Evolutionary conservation across 2,329 filamentous ascomycete genomes (phyloP), one percentile per base, ranked within the genome.

Genomic region (Podosphaera xanthii): DNA sequence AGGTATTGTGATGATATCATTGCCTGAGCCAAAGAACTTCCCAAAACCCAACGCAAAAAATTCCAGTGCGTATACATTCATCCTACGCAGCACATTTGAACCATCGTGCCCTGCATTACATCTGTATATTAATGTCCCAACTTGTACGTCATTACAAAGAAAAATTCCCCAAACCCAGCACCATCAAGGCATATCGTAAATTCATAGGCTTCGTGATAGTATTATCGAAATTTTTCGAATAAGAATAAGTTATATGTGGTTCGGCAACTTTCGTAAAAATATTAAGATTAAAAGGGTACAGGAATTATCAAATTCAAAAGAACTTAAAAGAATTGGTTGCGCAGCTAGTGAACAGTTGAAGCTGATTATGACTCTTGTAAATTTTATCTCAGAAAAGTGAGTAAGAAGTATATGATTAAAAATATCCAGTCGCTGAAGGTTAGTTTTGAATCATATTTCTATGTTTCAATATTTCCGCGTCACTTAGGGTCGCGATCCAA

Each of bases 401-500:
- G 5, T 44, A 3, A 7, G 40, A 44, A 44, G 40, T 12, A 4
- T 44, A 44, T 44, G 10, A 7, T 44, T 44, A 3, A 12, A 44
- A 14, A 12, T 44, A n/a, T 46, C 33, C 36, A 42, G 53, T 33
- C 22, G 6, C 34, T 33, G 22, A 62, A 67, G 61, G 68, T 61
- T 8, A 38, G 38, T 61, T 60, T 60, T 69, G 64, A 35, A 70
- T 69, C 46, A 63, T 61, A 59, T 65, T 66, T 36, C 66, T 67
- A 58, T 67, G 67, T 61, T 71, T 73, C 60, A 78, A 72, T 66
- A 92, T 88, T 66, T 90, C 85, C n/a, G 82, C 80, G 63, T 91
- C 86, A 59, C 73, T 79, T 59, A 92, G 69, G 8, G 86, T 85
- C 54, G 84, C 83, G 72, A 92, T 82, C 87, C 87, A 92, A n/a